phyloP scores from a whole-genome alignment of 176 grass and related monocot genomes.

The Triticum monococcum region DNA sequence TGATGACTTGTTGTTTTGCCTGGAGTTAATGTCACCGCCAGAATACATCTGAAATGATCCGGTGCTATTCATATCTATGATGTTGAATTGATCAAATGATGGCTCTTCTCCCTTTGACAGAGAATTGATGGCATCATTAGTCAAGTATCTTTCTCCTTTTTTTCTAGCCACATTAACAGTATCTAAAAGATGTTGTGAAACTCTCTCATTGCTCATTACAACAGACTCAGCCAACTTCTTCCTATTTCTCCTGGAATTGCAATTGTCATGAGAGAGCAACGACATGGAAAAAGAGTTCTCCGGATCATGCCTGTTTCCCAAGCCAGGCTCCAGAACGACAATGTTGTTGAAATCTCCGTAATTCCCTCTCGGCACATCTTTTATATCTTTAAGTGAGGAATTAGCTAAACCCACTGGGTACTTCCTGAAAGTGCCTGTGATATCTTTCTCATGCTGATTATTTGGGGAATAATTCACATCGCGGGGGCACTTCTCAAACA shows the following conservation, averaged over 20 bases:
- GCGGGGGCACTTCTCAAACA: slow-evolving; percentile 53
- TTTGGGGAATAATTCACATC: slow-evolving; percentile 40
- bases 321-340: slow-evolving; percentile 50
- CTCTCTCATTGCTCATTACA: slow-evolving; percentile 28
- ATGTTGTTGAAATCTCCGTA: slow-evolving; percentile 33
- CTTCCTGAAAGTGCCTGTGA: slow-evolving; percentile 13
- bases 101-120: slow-evolving; percentile 16
- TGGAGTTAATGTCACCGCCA: slow-evolving; percentile 11
- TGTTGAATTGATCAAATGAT: slow-evolving; percentile 30
- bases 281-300: slow-evolving; percentile 33
- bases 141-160: slow-evolving; percentile 17
- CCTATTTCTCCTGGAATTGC: slow-evolving; percentile 28
- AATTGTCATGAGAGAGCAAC: slow-evolving; percentile 23
- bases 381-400: slow-evolving; percentile 34
- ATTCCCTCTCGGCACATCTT: slow-evolving; percentile 12
- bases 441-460: slow-evolving; percentile 27
- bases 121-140: too few species aligned
- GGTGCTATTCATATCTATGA: slow-evolving; percentile 4
- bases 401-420: slow-evolving; percentile 35
- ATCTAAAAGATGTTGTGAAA: slow-evolving; percentile 17
- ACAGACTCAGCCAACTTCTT: slow-evolving; percentile 34
- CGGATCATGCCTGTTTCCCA: slow-evolving; percentile 31
- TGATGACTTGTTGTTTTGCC: slow-evolving; percentile 22
- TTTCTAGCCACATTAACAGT: slow-evolving; percentile 20
- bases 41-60: slow-evolving; percentile 29